phyloP scores from a whole-genome alignment of 139 green algal genomes.

The Ettlia oleoabundans region DNA sequence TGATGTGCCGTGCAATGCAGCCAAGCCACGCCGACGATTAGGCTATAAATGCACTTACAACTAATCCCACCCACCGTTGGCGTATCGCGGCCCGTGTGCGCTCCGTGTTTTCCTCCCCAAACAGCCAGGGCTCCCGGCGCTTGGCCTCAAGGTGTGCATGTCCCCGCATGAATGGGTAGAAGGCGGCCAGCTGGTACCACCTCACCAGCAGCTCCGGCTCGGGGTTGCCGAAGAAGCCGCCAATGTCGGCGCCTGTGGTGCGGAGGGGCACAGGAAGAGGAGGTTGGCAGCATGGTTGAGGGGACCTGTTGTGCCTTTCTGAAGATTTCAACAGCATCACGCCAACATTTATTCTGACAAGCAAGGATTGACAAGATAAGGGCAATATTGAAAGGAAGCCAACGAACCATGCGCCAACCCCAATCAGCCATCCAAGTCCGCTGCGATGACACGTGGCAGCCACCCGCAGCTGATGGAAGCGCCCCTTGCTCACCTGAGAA shows the following conservation, averaged over 20 bases:
- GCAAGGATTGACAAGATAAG: no score
- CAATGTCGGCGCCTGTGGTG: constrained; percentile 89
- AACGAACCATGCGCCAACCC: no score
- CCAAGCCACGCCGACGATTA: no score
- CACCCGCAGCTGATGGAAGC: no score
- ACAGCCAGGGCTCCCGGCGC: constrained; percentile 97
- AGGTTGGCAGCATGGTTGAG: neutral
- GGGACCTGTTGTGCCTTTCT: neutral
- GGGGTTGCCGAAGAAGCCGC: constrained; percentile 99
- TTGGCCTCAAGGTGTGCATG: constrained; percentile 98
- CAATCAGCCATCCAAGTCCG: no score
- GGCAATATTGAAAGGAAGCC: no score
- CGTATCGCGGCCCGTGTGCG: constrained; percentile 88
- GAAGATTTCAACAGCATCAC: no score
- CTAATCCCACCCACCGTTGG: constrained; percentile 48
- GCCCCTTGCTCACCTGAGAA: constrained; percentile 66
- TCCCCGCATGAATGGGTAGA: constrained; percentile 97
- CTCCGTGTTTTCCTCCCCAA: constrained; percentile 84
- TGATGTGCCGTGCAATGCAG: no score
- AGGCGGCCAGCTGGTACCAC: constrained; percentile 95
- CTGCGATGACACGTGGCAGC: no score
- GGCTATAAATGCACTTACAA: no score
- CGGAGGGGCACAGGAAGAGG: neutral
- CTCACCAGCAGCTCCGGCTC: constrained; percentile 92
- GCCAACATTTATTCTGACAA: no score